Evolutionary conservation across 23 red algal species (phyloP), one percentile per base, ranked within the genome.

Genomic region (Cyanidioschyzon merolae): DNA sequence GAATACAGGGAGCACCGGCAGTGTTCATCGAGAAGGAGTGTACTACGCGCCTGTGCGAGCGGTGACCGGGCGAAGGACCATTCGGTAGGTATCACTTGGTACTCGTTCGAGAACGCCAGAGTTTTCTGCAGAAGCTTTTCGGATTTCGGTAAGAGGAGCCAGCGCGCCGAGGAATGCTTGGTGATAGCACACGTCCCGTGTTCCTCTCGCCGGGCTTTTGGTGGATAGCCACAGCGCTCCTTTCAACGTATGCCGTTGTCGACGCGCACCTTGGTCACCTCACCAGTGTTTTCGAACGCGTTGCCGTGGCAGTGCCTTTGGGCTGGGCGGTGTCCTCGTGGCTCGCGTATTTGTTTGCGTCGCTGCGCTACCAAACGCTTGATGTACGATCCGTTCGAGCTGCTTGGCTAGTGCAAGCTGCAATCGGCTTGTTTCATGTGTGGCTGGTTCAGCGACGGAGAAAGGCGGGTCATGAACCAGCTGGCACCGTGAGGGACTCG

Each of bases 301-400:
- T 71, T 7, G 12, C 30, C 12, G 32, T 7, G 2, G 12, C 63
- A 27, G 63, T 71, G 29, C 63, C 63, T 7, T 27, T 71, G n/a
- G 63, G 16, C 3, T 71, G 21, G n/a, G 63, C 63, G 21, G 30
- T 35, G 12, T 25, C 63, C 30, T 7, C 63, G 12, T 71, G 63
- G 63, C 30, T 71, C 12, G 63, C 63, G 16, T 71, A 71, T 27
- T 35, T 71, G n/a, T 71, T 71, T 27, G 63, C 63, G n/a, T 71
- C 63, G n/a, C 63, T 71, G 2, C 63, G 63, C 12, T 71, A 32
- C 32, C 63, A 71, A 3, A 71, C 63, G 16, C 63, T 71, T 7
- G 63, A 71, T 35, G 63, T 32, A 35, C 63, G 63, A 3, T 15
- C n/a, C 3, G 29, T 71, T 25, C 63, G 32, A 27, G 21, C 2